Evolutionary conservation across 768 basidiomycete genomes (phyloP), one percentile per base, ranked within the genome.

Genomic region (Flagelloscypha sp.): DNA sequence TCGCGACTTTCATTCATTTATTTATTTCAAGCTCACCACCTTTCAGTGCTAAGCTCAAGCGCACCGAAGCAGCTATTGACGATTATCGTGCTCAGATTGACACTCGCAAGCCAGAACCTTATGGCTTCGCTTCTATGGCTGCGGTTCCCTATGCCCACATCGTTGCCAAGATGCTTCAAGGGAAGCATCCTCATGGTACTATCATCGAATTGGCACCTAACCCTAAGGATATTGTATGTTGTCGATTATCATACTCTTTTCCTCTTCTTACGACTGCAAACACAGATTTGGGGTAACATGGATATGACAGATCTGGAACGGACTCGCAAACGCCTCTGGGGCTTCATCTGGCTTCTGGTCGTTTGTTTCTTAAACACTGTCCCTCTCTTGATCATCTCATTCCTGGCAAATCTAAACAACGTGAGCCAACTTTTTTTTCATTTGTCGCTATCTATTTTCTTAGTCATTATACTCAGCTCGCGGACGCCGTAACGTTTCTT

Each of bases 281-380:
- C 23, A 11, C 41, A 87, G 84, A 79, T 97, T 33, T 99, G 95
- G 95, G 60, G 70, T 28, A 99, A 99, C 55, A 70, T 98, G 65
- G 80, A 77, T 50, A 76, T 74, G 50, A 73, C 79, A 2, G 67
- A 82, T 12, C 69, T 58, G 6, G 79, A 85, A 45, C 53, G 87
- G 16, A 58, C 72, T 17, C 70, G 79, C 24, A 83, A 84, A 57
- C 73, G 69, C 48, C 59, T 68, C 21, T 59, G 84, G 17, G 94
- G 95, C n/a, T 85, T 87, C 58, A 40, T 83, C 24, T 72, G 83
- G 57, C 72, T 99, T 35, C 63, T 70, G 15, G 48, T 76, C 20
- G 76, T 97, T 31, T 93, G 89, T 58, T 92, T 90, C 65, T 76
- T 98, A 66, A 93, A 99, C 65, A 97, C 92, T 23, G 65, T 94